Evolutionary conservation across 805 yeast species (phyloP).

Genomic region (Candida maris): DNA sequence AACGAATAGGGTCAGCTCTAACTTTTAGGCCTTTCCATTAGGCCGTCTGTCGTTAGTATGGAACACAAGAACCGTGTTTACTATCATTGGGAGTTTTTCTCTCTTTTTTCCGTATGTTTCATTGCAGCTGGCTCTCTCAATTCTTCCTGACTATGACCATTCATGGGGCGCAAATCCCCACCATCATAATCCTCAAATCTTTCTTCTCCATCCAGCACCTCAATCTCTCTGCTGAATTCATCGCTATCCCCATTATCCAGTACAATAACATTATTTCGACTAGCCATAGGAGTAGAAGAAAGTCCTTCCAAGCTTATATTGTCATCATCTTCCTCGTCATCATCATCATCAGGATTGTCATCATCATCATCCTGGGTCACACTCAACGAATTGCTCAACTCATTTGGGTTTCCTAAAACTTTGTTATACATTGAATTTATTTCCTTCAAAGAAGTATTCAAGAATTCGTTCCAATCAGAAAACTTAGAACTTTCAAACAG

Average conservation of each 20-base stretch:
- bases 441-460: conserved; percentile 44
- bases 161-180: conserved; percentile 37
- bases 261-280: conserved; percentile 28
- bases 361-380: conserved; percentile 30
- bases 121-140: not conserved
- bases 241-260: conserved; percentile 40
- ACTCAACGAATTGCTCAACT: conserved; percentile 19
- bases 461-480: conserved; percentile 46
- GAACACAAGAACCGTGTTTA: no score
- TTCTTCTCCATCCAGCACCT: conserved; percentile 23
- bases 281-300: conserved; percentile 7
- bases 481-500: conserved; percentile 26
- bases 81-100: no score
- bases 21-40: no score
- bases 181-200: conserved; percentile 20
- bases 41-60: no score
- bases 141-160: conserved; percentile 13
- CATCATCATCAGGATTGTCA: conserved; percentile 12
- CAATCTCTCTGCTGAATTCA: conserved; percentile 39
- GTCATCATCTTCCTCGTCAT: conserved; percentile 19
- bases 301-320: conserved; percentile 8
- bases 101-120: not conserved
- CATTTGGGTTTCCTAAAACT: conserved; percentile 48
- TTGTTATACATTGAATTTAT: conserved; percentile 56
- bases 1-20: no score